Base-by-base conservation (phyloP, 345 rosid species). In the Firmiana major region DNA sequence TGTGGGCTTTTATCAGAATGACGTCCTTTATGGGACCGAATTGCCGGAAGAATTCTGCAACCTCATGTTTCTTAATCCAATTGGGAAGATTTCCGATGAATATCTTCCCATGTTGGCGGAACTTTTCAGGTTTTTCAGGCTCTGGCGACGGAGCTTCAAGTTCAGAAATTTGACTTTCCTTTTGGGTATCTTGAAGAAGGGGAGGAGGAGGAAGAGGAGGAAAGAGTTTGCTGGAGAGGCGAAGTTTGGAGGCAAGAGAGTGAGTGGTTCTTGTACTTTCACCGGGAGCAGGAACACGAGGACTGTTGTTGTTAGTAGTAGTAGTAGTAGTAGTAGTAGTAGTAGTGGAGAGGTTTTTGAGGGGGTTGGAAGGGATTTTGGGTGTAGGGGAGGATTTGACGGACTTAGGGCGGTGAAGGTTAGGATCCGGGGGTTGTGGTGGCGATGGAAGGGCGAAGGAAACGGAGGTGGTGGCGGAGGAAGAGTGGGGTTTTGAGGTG, bases 71-170 rank as follows among this genome's bases (percentile, higher is more conserved):
- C 79, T 89, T 93, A 10, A 96, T 86, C 99, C 97, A 96, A 46
- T 81, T 83, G 8, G 99, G 98, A 62, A 96, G 80, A 45, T 96
- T 96, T 22, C 99, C 99, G 0, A 96, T 83, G 75, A 93, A 96
- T 45, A 96, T 87, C 90, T 96, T 96, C 28, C 94, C 97, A 36
- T 83, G 81, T 77, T 96, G 93, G 8, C 90, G 90, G 82, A 86
- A 89, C 9, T 67, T 48, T 21, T 42, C 16, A 4, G 66, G 64
- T 6, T 45, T 55, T 55, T 84, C 91, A 19, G 63, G 81, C 71
- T 69, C 83, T 19, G 79, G 45, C 9, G 53, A 67, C 24, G 75
- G 77, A n/a, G 75, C 48, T 76, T 85, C 91, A 11, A 57, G 81
- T 76, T 71, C 84, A 24, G 80, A 51, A 22, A 51, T 65, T 17